Evolutionary conservation across 768 basidiomycete species (phyloP).

Genomic region (Trametopsis cervina): DNA sequence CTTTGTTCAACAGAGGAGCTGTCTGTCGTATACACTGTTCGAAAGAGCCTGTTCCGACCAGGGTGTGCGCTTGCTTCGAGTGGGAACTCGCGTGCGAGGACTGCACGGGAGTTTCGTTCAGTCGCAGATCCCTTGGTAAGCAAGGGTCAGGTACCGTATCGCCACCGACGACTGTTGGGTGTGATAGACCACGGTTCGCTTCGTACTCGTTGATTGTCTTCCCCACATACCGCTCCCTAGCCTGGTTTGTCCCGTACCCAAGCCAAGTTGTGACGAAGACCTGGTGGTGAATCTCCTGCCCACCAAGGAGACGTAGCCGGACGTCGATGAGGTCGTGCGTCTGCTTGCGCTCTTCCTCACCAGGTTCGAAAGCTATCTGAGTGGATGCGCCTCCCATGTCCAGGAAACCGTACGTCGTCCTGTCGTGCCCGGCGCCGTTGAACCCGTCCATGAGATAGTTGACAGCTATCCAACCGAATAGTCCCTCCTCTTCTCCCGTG

Average conservation of each 20-base stretch:
- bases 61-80: slow-evolving; percentile 44
- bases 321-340: slow-evolving; percentile 73
- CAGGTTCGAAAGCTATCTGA: slow-evolving; percentile 96
- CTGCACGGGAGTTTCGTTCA: slow-evolving; percentile 52
- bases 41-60: slow-evolving; percentile 88
- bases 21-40: slow-evolving; percentile 71
- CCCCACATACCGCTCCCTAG: slow-evolving; percentile 87
- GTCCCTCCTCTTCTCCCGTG: slow-evolving; percentile 95
- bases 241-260: slow-evolving; percentile 96
- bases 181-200: slow-evolving; percentile 23
- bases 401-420: slow-evolving; percentile 92
- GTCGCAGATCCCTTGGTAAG: slow-evolving; percentile 67
- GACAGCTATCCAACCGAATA: slow-evolving; percentile 98
- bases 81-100: slow-evolving; percentile 33
- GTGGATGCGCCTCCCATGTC: slow-evolving; percentile 99
- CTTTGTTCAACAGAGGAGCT: slow-evolving; percentile 76
- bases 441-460: slow-evolving; percentile 99
- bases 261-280: slow-evolving; percentile 99
- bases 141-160: slow-evolving; percentile 78
- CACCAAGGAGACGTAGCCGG: slow-evolving; percentile 71
- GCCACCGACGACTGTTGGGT: slow-evolving; percentile 12
- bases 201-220: slow-evolving; percentile 56
- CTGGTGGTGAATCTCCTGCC: slow-evolving; percentile 81
- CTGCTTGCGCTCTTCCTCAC: slow-evolving; percentile 40
- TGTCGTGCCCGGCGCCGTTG: slow-evolving; percentile 41